Conservation (phyloP, 2,329 filamentous ascomycete genomes). For the Bimuria novae-zelandiae region DNA sequence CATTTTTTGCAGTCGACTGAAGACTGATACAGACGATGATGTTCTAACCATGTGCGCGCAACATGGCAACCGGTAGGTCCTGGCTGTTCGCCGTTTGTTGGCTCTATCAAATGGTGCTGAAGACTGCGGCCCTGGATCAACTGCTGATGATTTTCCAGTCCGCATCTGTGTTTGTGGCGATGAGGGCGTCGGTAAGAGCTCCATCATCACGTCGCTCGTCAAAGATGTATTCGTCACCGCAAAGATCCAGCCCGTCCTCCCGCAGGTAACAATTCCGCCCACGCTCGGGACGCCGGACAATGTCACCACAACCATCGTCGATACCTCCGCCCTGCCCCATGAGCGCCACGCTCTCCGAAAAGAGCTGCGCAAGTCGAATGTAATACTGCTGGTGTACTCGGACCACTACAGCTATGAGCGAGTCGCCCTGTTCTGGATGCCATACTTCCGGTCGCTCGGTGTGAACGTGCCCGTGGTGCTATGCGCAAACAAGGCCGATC, state of each 20-base stretch:
- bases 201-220: slow-evolving; percentile 86
- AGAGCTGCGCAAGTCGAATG: slow-evolving; percentile 95
- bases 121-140: too few species aligned
- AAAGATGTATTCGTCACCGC: slow-evolving; percentile 96
- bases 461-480: slow-evolving; percentile 97
- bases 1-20: neutral
- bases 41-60: neutral
- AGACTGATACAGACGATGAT: neutral
- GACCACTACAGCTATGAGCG: slow-evolving; percentile 99
- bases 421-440: slow-evolving; percentile 97
- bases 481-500: slow-evolving; percentile 96
- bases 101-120: too few species aligned
- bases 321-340: slow-evolving; percentile 93
- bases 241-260: slow-evolving; percentile 93
- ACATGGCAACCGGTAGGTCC: slow-evolving; percentile 1
- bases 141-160: slow-evolving; percentile 57
- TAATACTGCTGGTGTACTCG: slow-evolving; percentile 94
- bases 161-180: slow-evolving; percentile 97
- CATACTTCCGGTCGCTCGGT: slow-evolving; percentile 95
- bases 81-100: neutral
- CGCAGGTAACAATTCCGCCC: slow-evolving; percentile 92
- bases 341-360: slow-evolving; percentile 88
- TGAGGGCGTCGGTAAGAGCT: slow-evolving; percentile 65
- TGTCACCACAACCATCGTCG: slow-evolving; percentile 95
- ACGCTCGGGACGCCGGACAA: slow-evolving; percentile 93